Conservation (phyloP, 2,329 filamentous ascomycete species). For the Cladosporium halotolerans region DNA sequence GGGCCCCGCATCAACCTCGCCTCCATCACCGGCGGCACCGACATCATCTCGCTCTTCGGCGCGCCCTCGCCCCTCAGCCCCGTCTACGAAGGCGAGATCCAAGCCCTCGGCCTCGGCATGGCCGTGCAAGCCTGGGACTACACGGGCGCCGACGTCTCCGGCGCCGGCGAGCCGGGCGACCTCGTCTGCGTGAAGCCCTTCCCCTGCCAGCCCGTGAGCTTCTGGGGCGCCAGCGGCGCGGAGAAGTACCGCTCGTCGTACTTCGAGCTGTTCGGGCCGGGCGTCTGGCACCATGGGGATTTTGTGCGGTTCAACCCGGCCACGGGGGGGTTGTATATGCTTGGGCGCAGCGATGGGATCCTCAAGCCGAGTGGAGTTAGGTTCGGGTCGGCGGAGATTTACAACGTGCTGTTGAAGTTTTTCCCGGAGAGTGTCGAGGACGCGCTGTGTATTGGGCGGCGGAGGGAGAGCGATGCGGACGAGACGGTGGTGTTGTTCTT, state of each 20-base stretch:
- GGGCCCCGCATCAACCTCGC: constrained; percentile 75
- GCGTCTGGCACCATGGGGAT: constrained; percentile 90
- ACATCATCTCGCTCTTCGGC: constrained; percentile 93
- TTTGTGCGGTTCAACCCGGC: constrained; percentile 67
- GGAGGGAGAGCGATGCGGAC: constrained; percentile 64
- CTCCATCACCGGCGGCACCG: constrained; percentile 91
- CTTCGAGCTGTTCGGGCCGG: constrained; percentile 69
- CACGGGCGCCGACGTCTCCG: constrained; percentile 52
- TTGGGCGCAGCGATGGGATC: constrained; percentile 86
- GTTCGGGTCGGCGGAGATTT: constrained; percentile 92
- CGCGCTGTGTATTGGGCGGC: constrained; percentile 76
- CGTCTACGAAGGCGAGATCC: constrained; percentile 47
- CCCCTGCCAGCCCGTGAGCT: constrained; percentile 82
- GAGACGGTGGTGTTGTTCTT: constrained; percentile 87
- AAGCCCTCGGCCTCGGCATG: constrained; percentile 46
- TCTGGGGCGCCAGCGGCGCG: constrained; percentile 69
- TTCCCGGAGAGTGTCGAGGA: constrained; percentile 76
- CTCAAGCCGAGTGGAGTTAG: constrained; percentile 86
- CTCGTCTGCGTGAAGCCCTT: constrained; percentile 82
- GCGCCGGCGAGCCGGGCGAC: constrained; percentile 69
- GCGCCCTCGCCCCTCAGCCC: constrained; percentile 59
- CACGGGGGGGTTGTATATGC: constrained; percentile 79
- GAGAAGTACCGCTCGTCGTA: constrained; percentile 79
- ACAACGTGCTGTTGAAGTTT: constrained; percentile 82
- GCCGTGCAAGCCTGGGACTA: constrained; percentile 45